Conservation (phyloP, 768 basidiomycete species). For the Crassisporium funariophilum region DNA sequence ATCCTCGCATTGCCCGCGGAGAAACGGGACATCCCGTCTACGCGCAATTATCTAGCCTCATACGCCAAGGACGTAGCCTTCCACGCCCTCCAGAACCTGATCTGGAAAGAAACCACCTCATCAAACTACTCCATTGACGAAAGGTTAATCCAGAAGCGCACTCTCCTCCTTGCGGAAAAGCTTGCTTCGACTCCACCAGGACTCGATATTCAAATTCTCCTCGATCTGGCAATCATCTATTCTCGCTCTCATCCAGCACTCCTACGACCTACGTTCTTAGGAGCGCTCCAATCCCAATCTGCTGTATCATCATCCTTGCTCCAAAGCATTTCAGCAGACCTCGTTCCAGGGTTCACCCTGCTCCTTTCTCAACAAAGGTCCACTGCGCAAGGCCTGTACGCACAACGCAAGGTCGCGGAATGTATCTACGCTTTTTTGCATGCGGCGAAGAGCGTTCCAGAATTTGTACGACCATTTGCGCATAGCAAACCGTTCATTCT, state of each 20-base stretch:
- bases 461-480: conserved; percentile 53
- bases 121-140: conserved; percentile 36
- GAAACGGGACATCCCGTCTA: conserved; percentile 47
- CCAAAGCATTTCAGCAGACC: conserved; percentile 40
- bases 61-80: conserved; percentile 61
- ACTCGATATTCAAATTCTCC: conserved; percentile 54
- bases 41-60: conserved; percentile 52
- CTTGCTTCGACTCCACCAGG: conserved; percentile 36
- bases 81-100: conserved; percentile 52
- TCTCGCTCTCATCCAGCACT: conserved; percentile 44
- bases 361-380: conserved; percentile 43
- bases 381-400: conserved; percentile 56
- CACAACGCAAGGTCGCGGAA: conserved; percentile 62
- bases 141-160: conserved; percentile 46
- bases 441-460: conserved; percentile 43
- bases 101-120: conserved; percentile 49
- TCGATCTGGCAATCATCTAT: conserved; percentile 67
- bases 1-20: conserved; percentile 49
- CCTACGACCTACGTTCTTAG: conserved; percentile 45
- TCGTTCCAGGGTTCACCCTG: conserved; percentile 58
- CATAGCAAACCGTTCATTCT: conserved; percentile 53
- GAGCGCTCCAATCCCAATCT: conserved; percentile 36
- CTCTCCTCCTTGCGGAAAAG: conserved; percentile 59
- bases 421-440: conserved; percentile 58
- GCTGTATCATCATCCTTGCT: conserved; percentile 31